Evolutionary conservation across 2,329 filamentous ascomycete species (phyloP).

Genomic region (Beauveria sp.): DNA sequence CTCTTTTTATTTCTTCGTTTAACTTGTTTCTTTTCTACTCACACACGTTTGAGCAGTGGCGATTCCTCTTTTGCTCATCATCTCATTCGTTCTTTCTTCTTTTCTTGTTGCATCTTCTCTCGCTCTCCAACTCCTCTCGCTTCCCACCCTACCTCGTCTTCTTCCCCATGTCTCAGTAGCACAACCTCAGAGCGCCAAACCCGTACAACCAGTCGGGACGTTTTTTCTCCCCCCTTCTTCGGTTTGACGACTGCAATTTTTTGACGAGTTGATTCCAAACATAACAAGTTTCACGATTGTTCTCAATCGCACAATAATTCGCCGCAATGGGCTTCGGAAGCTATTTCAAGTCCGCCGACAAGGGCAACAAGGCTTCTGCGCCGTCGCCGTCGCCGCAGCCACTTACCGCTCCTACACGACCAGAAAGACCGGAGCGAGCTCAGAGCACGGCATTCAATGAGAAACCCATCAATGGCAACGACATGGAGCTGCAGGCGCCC

Average conservation of each 20-base stretch:
- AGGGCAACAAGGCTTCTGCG: conserved; percentile 13
- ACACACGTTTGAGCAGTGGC: neutral
- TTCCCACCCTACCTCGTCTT: neutral
- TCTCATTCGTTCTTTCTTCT: neutral
- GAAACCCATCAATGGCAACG: conserved; percentile 30
- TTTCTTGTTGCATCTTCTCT: neutral
- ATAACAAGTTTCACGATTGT: neutral
- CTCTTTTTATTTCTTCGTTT: neutral
- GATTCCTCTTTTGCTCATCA: neutral
- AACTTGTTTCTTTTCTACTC: neutral
- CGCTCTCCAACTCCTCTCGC: neutral
- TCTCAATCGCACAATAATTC: neutral
- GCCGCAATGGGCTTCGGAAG: conserved; percentile 49
- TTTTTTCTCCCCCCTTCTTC: neutral
- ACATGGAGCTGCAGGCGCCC: conserved; percentile 43
- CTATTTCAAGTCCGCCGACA: conserved; percentile 50
- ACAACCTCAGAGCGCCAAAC: neutral
- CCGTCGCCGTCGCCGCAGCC: conserved; percentile 11
- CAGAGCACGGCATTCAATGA: conserved; percentile 27
- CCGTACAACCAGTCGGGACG: neutral
- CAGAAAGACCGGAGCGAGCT: conserved; percentile 15
- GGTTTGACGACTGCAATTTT: conserved; percentile 6
- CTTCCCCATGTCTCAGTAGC: neutral
- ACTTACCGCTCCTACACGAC: conserved; percentile 15
- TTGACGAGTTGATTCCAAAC: neutral